Conservation (phyloP, 1,139 yeast genomes). For the Taiozyma sp. region DNA sequence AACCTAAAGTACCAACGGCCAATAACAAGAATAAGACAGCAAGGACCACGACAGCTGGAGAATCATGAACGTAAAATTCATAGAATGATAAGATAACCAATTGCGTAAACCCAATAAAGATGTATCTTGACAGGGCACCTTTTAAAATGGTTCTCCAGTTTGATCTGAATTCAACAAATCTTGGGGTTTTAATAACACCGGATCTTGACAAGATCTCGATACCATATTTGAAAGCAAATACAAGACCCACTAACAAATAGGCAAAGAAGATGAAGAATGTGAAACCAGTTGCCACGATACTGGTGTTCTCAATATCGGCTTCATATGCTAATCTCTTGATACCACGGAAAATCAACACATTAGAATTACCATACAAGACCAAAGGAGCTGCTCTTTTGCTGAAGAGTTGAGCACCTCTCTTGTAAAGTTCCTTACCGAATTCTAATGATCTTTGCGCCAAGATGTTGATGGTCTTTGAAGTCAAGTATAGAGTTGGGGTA, state of each 20-base stretch:
- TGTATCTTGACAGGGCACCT: slow-evolving; percentile 65
- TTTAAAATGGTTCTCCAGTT: slow-evolving; percentile 54
- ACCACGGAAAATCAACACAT: slow-evolving; percentile 64
- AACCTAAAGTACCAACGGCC: slow-evolving; percentile 49
- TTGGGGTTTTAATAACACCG: slow-evolving; percentile 43
- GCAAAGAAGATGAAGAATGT: slow-evolving; percentile 71
- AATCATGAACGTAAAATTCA: slow-evolving; percentile 69
- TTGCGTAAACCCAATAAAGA: slow-evolving; percentile 75
- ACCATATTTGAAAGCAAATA: slow-evolving; percentile 44
- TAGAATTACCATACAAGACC: slow-evolving; percentile 36
- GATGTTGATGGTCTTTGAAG: slow-evolving; percentile 53
- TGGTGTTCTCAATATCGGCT: slow-evolving; percentile 66
- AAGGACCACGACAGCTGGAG: slow-evolving; percentile 70
- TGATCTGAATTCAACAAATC: slow-evolving; percentile 44
- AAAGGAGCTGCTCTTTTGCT: slow-evolving; percentile 28
- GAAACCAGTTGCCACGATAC: slow-evolving; percentile 71
- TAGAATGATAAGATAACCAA: slow-evolving; percentile 62
- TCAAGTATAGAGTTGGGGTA: slow-evolving; percentile 54
- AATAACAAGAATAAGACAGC: slow-evolving; percentile 60
- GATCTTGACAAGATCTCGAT: slow-evolving; percentile 40
- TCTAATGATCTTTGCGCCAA: slow-evolving; percentile 64
- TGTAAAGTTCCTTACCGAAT: slow-evolving; percentile 20
- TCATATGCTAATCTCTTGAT: slow-evolving; percentile 67
- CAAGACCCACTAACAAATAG: slow-evolving; percentile 50
- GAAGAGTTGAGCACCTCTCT: slow-evolving; percentile 16